Evolutionary conservation across 2,329 filamentous ascomycete species (phyloP).

Genomic region (Cladosporium halotolerans): DNA sequence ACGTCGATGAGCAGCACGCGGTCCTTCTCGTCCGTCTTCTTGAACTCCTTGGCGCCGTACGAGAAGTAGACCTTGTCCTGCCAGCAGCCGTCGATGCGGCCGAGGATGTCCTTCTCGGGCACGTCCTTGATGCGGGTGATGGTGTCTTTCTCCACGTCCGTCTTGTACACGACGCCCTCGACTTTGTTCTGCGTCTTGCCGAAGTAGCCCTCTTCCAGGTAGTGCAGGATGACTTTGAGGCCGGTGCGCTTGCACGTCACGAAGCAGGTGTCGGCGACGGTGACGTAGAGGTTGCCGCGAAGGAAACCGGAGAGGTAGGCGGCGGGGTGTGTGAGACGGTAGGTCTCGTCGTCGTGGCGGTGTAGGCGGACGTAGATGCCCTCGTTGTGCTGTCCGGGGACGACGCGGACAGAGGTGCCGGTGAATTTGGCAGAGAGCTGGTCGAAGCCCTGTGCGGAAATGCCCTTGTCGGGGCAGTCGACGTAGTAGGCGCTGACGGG

Average conservation of each 20-base stretch:
- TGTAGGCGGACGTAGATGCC: constrained; percentile 90
- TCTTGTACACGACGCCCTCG: constrained; percentile 83
- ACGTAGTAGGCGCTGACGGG: constrained; percentile 95
- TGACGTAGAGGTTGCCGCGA: constrained; percentile 79
- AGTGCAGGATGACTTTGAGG: constrained; percentile 86
- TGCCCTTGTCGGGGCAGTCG: constrained; percentile 82
- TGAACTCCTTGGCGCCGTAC: constrained; percentile 39
- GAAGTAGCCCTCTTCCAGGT: constrained; percentile 91
- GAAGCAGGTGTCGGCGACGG: constrained; percentile 82
- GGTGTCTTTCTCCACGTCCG: constrained; percentile 79
- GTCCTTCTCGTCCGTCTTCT: constrained; percentile 45
- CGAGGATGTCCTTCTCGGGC: constrained; percentile 74
- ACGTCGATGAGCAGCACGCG: constrained; percentile 79
- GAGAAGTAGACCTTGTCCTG: constrained; percentile 63
- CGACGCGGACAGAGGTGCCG: constrained; percentile 85
- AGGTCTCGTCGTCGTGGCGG: constrained; percentile 76
- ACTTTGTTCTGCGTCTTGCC: constrained; percentile 87
- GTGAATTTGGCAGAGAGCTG: constrained; percentile 98
- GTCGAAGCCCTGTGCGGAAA: constrained; percentile 84
- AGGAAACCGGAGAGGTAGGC: constrained; percentile 85
- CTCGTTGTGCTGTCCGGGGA: constrained; percentile 85
- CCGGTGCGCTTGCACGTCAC: constrained; percentile 84
- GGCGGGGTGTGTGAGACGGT: constrained; percentile 90
- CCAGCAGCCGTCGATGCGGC: constrained; percentile 79
- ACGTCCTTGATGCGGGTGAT: constrained; percentile 79